Evolutionary conservation across 306 rosid species (phyloP), one percentile per base, ranked within the genome.

Genomic region (Glycyrrhiza uralensis): DNA sequence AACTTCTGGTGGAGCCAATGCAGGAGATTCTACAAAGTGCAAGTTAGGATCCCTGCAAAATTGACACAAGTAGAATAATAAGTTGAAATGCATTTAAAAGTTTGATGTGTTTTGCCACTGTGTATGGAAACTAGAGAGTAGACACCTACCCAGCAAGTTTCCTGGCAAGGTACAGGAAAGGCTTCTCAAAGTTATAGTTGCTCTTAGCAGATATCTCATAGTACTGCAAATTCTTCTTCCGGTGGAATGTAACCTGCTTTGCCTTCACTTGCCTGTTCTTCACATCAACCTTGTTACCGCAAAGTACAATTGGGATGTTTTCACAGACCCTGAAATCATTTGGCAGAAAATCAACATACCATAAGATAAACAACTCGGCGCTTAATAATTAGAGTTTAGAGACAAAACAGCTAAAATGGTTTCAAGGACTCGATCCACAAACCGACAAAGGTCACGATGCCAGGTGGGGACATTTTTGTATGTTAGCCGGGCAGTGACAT

Each of bases 191-290:
- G 71, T 88, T 88, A 38, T 88, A 88, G 66, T 88, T 88, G 80
- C 94, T 87, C 88, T 85, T 87, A 0, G 96, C 96, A 22, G 96
- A 89, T 24, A 89, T 89, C 63, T 89, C 96, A 5, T 87, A 89
- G 71, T 89, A 89, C 75, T 87, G 92, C 76, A 89, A 72, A 77
- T 87, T 87, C 79, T 87, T 89, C 76, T 87, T 89, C 76, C 96
- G 14, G 79, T 87, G 92, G 78, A 89, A 89, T 4, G 96, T 87
- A 59, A 89, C 96, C 59, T 89, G 90, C 77, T 89, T 89, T 51
- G 95, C 95, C 78, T 86, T 89, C 67, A 89, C 95, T 72, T 89
- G 95, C 66, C 91, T 89, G 88, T 89, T 89, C 82, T 89, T 89
- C 77, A 89, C 95, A 67, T 89, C 95, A 71, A 89, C 95, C 79